Conservation (phyloP, 768 basidiomycete species). For the Suillus luteus region DNA sequence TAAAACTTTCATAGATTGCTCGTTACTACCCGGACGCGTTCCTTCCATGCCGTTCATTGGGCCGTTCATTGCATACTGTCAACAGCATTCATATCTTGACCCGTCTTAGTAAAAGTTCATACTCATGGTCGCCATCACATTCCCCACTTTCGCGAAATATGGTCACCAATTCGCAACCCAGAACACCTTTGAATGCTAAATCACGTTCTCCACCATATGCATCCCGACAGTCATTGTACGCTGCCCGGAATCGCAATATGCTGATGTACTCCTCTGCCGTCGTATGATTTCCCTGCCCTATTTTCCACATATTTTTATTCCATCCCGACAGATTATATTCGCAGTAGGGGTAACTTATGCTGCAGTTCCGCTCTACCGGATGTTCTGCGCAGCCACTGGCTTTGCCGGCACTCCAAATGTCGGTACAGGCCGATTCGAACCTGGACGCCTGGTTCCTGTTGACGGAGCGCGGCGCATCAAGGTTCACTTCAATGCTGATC, state of each 20-base stretch:
- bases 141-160: slow-evolving; percentile 7
- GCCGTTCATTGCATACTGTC: not conserved
- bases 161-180: slow-evolving; percentile 3
- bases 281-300: slow-evolving; percentile 44
- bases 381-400: slow-evolving; percentile 97
- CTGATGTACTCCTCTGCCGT: slow-evolving; percentile 86
- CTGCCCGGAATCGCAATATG: slow-evolving; percentile 67
- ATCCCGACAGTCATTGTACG: slow-evolving; percentile 46
- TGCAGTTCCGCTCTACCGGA: slow-evolving; percentile 94
- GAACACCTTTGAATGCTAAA: slow-evolving; percentile 17
- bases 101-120: slow-evolving; percentile 2
- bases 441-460: slow-evolving; percentile 81
- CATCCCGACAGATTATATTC: slow-evolving; percentile 60
- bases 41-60: not conserved
- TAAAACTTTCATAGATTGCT: not conserved
- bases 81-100: not conserved
- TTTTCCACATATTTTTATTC: slow-evolving; percentile 8
- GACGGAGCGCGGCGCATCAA: slow-evolving; percentile 75
- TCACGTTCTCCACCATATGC: slow-evolving; percentile 26
- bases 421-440: slow-evolving; percentile 79
- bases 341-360: slow-evolving; percentile 92
- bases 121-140: not conserved
- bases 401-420: slow-evolving; percentile 95
- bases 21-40: not conserved
- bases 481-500: slow-evolving; percentile 95